phyloP scores from a whole-genome alignment of 2,329 filamentous ascomycete genomes.

The Epichloe bromicola region DNA sequence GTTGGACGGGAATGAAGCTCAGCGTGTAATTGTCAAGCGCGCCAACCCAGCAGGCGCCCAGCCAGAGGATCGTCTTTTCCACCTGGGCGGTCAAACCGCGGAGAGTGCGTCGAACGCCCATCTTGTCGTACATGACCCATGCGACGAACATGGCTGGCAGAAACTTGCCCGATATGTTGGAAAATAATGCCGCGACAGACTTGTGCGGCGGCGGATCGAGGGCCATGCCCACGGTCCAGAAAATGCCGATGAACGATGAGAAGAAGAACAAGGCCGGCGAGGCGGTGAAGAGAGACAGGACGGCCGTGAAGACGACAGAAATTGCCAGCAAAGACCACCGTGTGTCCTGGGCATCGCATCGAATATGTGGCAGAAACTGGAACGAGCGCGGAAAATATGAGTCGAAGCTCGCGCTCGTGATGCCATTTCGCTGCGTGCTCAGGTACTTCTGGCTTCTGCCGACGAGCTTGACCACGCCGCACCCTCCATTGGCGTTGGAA shows the following conservation, averaged over 20 bases:
- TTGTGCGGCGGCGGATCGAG: conserved; percentile 67
- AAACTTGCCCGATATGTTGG: conserved; percentile 66
- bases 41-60: conserved; percentile 83
- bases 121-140: conserved; percentile 78
- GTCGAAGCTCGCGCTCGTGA: conserved; percentile 65
- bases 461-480: conserved; percentile 64
- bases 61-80: conserved; percentile 82
- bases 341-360: conserved; percentile 60
- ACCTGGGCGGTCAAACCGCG: conserved; percentile 64
- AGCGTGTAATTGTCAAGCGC: conserved; percentile 92
- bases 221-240: conserved; percentile 81
- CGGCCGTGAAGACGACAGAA: conserved; percentile 63
- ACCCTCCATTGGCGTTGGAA: conserved; percentile 59
- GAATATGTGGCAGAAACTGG: conserved; percentile 54
- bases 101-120: conserved; percentile 61
- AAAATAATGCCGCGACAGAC: conserved; percentile 59
- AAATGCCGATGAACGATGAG: conserved; percentile 66
- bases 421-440: conserved; percentile 55
- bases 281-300: conserved; percentile 71
- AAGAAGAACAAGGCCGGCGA: conserved; percentile 76
- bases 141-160: conserved; percentile 78
- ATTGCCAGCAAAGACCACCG: conserved; percentile 76
- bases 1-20: conserved; percentile 82
- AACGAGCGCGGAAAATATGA: conserved; percentile 85
- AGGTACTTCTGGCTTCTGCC: conserved; percentile 54